phyloP scores from a whole-genome alignment of 345 rosid species.

The Anastatica hierochuntica region DNA sequence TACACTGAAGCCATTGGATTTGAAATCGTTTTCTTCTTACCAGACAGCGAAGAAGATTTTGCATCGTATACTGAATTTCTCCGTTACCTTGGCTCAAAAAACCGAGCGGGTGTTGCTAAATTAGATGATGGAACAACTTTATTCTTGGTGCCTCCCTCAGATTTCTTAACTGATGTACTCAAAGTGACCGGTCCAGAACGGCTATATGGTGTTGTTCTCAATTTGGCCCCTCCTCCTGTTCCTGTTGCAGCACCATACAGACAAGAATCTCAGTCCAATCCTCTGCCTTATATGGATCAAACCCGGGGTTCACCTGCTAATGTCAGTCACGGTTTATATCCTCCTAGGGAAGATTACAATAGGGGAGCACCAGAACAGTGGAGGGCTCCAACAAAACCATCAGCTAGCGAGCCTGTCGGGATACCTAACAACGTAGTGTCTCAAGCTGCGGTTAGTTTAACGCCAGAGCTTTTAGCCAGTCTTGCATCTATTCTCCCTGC shows the following conservation, averaged over 20 bases:
- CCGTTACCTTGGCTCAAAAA: constrained; percentile 73
- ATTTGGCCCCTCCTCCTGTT: constrained; percentile 54
- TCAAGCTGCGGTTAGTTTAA: constrained; percentile 52
- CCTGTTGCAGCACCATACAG: constrained; percentile 27
- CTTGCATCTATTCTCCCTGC: constrained; percentile 61
- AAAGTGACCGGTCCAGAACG: constrained; percentile 83
- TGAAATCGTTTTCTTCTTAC: constrained; percentile 84
- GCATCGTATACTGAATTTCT: constrained; percentile 94
- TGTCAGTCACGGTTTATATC: constrained; percentile 29
- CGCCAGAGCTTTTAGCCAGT: constrained; percentile 81
- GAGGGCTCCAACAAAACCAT: constrained; percentile 31
- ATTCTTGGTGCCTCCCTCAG: constrained; percentile 92
- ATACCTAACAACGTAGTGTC: constrained; percentile 30
- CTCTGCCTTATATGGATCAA: constrained; percentile 31
- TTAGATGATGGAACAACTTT: constrained; percentile 79
- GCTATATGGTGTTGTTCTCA: constrained; percentile 87
- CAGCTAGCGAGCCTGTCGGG: constrained; percentile 26
- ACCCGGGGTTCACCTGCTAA: constrained; percentile 29
- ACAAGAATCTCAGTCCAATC: constrained; percentile 33
- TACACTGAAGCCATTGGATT: constrained; percentile 66
- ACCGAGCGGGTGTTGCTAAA: constrained; percentile 97
- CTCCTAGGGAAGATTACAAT: constrained; percentile 36
- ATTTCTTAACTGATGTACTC: constrained; percentile 69
- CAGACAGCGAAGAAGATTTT: constrained; percentile 91
- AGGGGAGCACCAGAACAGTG: constrained; percentile 38